Evolutionary conservation across 352 stramenopile genomes (phyloP), one percentile per base, ranked within the genome.

Genomic region (Phytophthora citrophthora): DNA sequence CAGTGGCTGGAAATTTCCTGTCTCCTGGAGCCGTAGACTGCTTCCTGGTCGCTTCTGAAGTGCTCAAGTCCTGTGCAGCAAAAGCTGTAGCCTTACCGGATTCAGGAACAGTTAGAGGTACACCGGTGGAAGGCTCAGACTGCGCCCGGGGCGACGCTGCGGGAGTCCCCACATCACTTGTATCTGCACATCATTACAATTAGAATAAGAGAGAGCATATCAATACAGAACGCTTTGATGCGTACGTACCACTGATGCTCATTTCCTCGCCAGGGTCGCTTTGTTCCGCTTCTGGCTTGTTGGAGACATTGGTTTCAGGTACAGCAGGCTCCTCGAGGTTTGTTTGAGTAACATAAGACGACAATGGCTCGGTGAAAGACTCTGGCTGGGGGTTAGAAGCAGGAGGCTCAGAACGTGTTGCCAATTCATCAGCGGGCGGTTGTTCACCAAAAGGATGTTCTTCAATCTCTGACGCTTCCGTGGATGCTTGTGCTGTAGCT

Each of bases 261-360:
- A 68, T 76, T 54, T 79, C 69, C 20, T 79, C 54, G 9, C 63
- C 61, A 13, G 48, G 49, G 13, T 80, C 72, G 47, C 56, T 61
- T 38, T 62, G 40, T n/a, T 65, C 62, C 4, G 11, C 51, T 13
- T 34, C 29, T 34, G 29, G 29, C 29, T 34, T 8, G 9, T 34
- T 34, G 29, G 9, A 10, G 9, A 12, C 29, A 34, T 11, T 34
- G 29, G 29, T 13, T 34, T 8, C 39, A 12, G 46, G 15, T 39
- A 52, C 48, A 60, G 18, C 29, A 15, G 41, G 18, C 23, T 49
- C 58, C 18, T 64, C 18, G 4, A 36, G 46, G 40, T 13, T 41
- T 26, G 58, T 49, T n/a, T 61, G 47, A 61, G 44, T 23, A 16
- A 54, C 46, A 26, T 50, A 44, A 60, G 41, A 70, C 45, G 48